Evolutionary conservation across 495 filamentous ascomycete genomes (phyloP), one percentile per base, ranked within the genome.

Genomic region (Lasiosphaeriaceae sp.): DNA sequence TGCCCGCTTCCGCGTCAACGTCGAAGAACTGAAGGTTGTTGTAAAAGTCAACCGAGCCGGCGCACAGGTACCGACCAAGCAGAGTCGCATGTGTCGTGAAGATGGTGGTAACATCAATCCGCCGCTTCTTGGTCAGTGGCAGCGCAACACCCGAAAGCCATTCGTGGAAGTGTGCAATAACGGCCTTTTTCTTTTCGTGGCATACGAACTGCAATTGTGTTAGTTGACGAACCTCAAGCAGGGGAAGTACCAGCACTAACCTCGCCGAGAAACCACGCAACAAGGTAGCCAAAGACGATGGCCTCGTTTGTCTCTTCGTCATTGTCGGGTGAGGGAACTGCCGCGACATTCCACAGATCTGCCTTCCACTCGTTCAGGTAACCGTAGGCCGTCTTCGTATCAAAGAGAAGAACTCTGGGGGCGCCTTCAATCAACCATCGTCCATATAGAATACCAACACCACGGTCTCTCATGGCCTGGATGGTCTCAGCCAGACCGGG

Each of bases 21-120:
- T 98, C 93, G 66, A 98, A 98, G 75, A 86, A 86, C 71, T 97
- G 94, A 19, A 98, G 86, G 69, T 97, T 96, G 77, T 98, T 98
- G 79, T 98, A 98, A 72, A 98, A 98, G 71, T 98, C 94, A 24
- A 97, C 94, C 2, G 90, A 96, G 31, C 94, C 94, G 39, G 94
- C 94, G 65, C 94, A 98, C 44, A 98, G 88, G 65, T 98, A 98
- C 50, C 94, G 86, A 48, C 94, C 94, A 23, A 98, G 82, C 3
- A 98, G 78, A 6, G 94, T 98, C 11, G 94, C 94, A 68, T 98
- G 94, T 4, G 94, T 98, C 34, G 94, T 98, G 75, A 98, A 98
- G 70, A 98, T 97, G 61, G 95, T 97, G 9, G 94, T 98, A 47
- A 96, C 82, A 66, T 98, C 94, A 76, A 98, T 97, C 56, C 89